These are phyloP conservation scores for Ustilago esculenta DNA, from an alignment of 1,284 basidiomycete genomes.

Conservation along the genomic window DNA sequence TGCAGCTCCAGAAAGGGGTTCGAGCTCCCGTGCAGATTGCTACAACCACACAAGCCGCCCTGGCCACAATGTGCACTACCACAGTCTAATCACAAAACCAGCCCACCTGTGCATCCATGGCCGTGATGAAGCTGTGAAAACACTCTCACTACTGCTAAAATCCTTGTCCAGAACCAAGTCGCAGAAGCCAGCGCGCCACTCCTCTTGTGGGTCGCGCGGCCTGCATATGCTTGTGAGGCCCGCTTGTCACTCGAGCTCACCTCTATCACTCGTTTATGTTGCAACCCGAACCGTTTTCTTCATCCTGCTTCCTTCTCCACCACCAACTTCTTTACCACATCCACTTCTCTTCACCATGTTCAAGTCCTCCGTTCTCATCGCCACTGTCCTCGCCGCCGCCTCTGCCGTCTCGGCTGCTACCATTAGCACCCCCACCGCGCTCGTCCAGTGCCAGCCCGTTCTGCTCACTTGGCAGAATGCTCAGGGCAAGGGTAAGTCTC, in stretches of 20 bases:
- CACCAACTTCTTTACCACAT: conserved; percentile 11
- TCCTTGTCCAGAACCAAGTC: too few relatives aligned
- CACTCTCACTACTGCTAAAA: too few relatives aligned
- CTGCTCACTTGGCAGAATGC: conserved; percentile 42
- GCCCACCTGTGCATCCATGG: too few relatives aligned
- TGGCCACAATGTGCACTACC: too few relatives aligned
- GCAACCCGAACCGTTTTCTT: too few relatives aligned
- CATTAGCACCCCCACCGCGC: conserved; percentile 48
- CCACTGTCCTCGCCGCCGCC: conserved; percentile 27
- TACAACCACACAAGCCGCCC: background rate
- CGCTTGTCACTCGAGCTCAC: too few relatives aligned
- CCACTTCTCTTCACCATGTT: conserved; percentile 25
- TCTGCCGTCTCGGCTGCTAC: conserved; percentile 20
- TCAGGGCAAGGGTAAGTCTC: conserved; percentile 37
- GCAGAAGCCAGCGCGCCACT: too few relatives aligned
- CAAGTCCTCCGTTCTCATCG: conserved; percentile 29
- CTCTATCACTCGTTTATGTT: too few relatives aligned
- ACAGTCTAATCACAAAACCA: too few relatives aligned
- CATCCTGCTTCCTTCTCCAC: conserved; percentile 7
- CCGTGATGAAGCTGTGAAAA: too few relatives aligned
- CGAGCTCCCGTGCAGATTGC: conserved; percentile 5
- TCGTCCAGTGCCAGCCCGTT: conserved; percentile 53
- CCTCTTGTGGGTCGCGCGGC: too few relatives aligned
- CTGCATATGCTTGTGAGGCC: too few relatives aligned
- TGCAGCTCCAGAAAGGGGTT: conserved; percentile 10